Evolutionary conservation across 108 stramenopile genomes (phyloP), one percentile per base, ranked within the genome.

Genomic region (Pseudonitzschia pungens): DNA sequence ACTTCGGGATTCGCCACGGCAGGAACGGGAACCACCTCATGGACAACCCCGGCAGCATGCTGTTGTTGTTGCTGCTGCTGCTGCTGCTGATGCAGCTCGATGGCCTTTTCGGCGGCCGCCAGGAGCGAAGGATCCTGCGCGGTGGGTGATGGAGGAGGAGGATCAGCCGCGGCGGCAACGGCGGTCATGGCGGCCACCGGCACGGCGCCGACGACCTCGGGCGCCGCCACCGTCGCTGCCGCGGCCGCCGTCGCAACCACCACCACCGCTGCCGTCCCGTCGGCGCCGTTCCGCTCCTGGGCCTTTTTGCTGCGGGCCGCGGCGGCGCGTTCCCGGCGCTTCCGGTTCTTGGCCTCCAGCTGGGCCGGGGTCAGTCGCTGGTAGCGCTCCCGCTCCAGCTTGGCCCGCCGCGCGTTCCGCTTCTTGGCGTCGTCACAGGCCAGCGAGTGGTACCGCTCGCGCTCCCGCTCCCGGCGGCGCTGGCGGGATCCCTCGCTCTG

Each of bases 311-410:
- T 45, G 40, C 87, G 87, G 18, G 82, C 77, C 54, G 59, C 40
- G 45, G 87, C 87, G 27, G 92, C 92, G 41, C 92, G 80, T 55
- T 91, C 92, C 43, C 92, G 79, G 44, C 92, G 72, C 74, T 70
- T 88, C 24, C 84, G 77, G 78, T 94, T 94, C 69, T 88, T 83
- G 28, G 72, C 70, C 22, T 88, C 90, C 42, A 94, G 80, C 21
- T 88, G 87, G 22, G 81, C 83, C 31, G 90, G 81, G 12, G 64
- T 70, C 43, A 94, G 60, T 48, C 84, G 83, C 42, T 94, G 86
- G 77, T 94, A 94, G 29, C 93, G 80, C 28, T 94, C 90, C 24
- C 93, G 79, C 64, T 94, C 93, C 55, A 94, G 65, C 72, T 89
- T 80, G 66, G 93, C 93, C 32, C 90, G 77, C 22, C 90, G 79